Conservation (phyloP, 805 yeast genomes). For the Naumovozyma castellii region DNA sequence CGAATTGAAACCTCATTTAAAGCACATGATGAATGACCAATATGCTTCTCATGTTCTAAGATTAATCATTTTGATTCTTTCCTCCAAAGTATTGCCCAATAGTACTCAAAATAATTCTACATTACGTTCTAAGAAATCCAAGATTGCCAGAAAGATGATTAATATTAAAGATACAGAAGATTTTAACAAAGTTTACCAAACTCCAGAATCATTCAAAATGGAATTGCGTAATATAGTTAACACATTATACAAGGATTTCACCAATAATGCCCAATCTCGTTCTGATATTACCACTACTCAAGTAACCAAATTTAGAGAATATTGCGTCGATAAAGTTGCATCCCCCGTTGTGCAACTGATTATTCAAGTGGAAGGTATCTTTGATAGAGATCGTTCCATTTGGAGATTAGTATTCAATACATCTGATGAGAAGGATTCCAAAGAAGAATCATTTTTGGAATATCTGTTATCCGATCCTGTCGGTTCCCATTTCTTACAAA, state of each 20-base stretch:
- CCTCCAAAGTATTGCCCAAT: constrained; percentile 74
- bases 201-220: constrained; percentile 58
- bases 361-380: constrained; percentile 71
- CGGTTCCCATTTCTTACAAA: constrained; percentile 88
- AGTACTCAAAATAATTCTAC: constrained; percentile 58
- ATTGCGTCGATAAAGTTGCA: constrained; percentile 69
- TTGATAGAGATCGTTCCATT: constrained; percentile 60
- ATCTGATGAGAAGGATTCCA: constrained; percentile 41
- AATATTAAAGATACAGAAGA: constrained; percentile 74
- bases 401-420: constrained; percentile 58
- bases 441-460: constrained; percentile 75
- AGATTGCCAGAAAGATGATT: constrained; percentile 87
- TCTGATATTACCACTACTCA: constrained; percentile 27
- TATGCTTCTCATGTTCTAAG: constrained; percentile 87
- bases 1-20: constrained; percentile 54
- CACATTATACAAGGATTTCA: constrained; percentile 30
- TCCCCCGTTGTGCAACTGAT: constrained; percentile 81
- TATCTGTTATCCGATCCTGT: constrained; percentile 75
- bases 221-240: constrained; percentile 45
- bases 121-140: constrained; percentile 73
- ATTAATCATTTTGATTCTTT: constrained; percentile 54
- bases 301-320: constrained; percentile 50
- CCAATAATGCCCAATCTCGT: constrained; percentile 21
- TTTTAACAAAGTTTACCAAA: constrained; percentile 55
- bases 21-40: constrained; percentile 56